These are phyloP conservation scores for Anthracocystis panici-leucophaei DNA, from an alignment of 1,284 basidiomycete species.

Conservation along the genomic window DNA sequence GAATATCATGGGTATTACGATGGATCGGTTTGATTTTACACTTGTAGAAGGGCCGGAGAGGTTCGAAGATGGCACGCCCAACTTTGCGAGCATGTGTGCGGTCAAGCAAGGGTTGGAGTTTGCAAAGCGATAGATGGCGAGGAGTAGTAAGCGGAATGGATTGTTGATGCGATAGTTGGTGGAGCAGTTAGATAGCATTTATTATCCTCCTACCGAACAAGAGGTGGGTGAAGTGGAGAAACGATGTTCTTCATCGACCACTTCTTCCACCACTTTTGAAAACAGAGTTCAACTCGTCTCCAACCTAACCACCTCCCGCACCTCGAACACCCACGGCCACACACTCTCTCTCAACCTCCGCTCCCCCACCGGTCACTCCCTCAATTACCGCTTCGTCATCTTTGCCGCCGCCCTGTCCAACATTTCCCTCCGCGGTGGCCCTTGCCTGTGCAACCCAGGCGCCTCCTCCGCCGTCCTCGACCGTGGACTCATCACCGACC, in stretches of 20 bases:
- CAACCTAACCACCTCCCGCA: not conserved
- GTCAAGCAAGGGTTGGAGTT: constrained; percentile 25
- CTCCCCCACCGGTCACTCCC: constrained; percentile 13
- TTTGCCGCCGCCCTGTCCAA: constrained; percentile 52
- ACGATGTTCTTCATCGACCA: not conserved
- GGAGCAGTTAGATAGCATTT: constrained; percentile 14
- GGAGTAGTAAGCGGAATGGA: not conserved
- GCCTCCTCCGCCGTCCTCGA: constrained; percentile 24
- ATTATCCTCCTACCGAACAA: constrained; percentile 10
- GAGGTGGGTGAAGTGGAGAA: not conserved
- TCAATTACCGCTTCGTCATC: constrained; percentile 73
- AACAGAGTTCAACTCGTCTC: not conserved
- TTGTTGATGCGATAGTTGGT: constrained; percentile 24
- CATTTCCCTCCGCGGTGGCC: constrained; percentile 36
- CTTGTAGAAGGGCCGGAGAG: constrained; percentile 25
- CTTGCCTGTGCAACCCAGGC: constrained; percentile 45
- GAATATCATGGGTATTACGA: constrained; percentile 38
- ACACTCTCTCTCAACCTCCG: constrained; percentile 35
- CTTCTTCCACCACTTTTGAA: not conserved
- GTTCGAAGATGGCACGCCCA: constrained; percentile 38
- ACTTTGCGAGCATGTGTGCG: constrained; percentile 15
- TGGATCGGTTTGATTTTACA: constrained; percentile 32
- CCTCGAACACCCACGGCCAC: not conserved
- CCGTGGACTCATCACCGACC: constrained; percentile 27
- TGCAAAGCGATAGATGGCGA: constrained; percentile 17